A percentile compares a stretch with the other conserved stretches of the same genome.
These are phyloP conservation scores for Aspergillus chevalieri DNA, from an alignment of 2,329 filamentous ascomycete species.

Conservation along the genomic window DNA sequence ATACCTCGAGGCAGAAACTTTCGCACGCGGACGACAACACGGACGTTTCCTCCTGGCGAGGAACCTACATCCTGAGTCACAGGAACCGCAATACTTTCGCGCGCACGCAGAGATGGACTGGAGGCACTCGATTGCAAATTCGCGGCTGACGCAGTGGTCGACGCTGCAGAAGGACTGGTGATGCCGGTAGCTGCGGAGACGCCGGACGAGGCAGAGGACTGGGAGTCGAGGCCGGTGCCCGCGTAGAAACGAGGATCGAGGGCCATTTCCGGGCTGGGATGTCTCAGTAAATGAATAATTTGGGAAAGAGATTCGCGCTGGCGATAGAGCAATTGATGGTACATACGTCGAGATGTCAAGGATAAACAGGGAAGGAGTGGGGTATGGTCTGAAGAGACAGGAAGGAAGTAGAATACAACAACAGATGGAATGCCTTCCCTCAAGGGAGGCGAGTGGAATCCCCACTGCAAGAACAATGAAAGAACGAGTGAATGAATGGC, in stretches of 20 bases:
- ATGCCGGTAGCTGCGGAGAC: constrained; percentile 29
- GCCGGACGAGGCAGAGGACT: constrained; percentile 29
- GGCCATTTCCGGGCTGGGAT: constrained; percentile 34
- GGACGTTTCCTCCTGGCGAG: constrained; percentile 67
- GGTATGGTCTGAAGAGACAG: background rate
- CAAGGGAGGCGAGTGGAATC: too few relatives aligned
- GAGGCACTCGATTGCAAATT: constrained; percentile 59
- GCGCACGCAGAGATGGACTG: constrained; percentile 69
- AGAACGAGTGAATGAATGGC: background rate
- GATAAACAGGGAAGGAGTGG: constrained; percentile 6
- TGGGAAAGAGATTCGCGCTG: constrained; percentile 35
- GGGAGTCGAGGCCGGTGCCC: constrained; percentile 25
- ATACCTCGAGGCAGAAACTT: constrained; percentile 73
- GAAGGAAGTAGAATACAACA: background rate
- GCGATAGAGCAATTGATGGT: constrained; percentile 31
- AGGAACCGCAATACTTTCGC: constrained; percentile 59
- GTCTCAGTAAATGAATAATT: constrained; percentile 35
- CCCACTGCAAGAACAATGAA: too few relatives aligned
- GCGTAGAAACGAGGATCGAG: constrained; percentile 35
- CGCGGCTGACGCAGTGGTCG: constrained; percentile 31
- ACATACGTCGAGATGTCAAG: constrained; percentile 31
- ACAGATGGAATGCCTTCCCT: background rate
- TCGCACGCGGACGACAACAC: constrained; percentile 73
- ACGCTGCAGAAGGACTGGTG: constrained; percentile 31
- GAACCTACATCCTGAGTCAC: constrained; percentile 26